phyloP scores from a whole-genome alignment of 495 filamentous ascomycete genomes.

The Neurospora sp. region DNA sequence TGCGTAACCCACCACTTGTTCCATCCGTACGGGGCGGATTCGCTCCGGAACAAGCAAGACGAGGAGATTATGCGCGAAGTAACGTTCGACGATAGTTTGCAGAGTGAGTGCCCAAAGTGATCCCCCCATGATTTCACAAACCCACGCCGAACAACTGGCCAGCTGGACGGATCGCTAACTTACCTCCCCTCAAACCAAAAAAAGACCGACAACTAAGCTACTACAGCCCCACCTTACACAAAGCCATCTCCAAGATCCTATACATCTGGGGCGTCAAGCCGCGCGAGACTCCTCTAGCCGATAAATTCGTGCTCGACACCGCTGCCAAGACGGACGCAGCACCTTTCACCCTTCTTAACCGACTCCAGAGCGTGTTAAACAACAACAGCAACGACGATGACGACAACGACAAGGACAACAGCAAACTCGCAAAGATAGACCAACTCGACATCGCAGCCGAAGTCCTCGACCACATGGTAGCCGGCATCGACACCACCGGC shows the following conservation, averaged over 20 bases:
- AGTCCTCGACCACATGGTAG: conserved; percentile 44
- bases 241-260: conserved; percentile 26
- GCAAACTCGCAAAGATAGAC: conserved; percentile 13
- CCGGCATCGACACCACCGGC: conserved; percentile 59
- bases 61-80: conserved; percentile 55
- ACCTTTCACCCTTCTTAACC: conserved; percentile 35
- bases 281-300: conserved; percentile 35
- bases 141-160: not conserved
- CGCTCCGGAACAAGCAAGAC: conserved; percentile 38
- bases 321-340: conserved; percentile 22
- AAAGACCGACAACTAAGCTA: conserved; percentile 34
- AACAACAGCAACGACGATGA: not conserved
- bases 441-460: conserved; percentile 36
- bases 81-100: conserved; percentile 53
- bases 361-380: conserved; percentile 20
- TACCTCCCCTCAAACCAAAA: not conserved
- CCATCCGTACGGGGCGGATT: conserved; percentile 49
- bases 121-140: not conserved
- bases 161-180: not conserved
- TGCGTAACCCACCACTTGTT: conserved; percentile 57
- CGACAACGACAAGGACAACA: conserved; percentile 3
- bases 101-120: conserved; percentile 33
- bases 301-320: conserved; percentile 31
- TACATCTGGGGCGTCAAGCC: conserved; percentile 30
- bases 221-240: conserved; percentile 31